Evolutionary conservation across 2,329 filamentous ascomycete genomes (phyloP).

Genomic region (Penicillium sp.): DNA sequence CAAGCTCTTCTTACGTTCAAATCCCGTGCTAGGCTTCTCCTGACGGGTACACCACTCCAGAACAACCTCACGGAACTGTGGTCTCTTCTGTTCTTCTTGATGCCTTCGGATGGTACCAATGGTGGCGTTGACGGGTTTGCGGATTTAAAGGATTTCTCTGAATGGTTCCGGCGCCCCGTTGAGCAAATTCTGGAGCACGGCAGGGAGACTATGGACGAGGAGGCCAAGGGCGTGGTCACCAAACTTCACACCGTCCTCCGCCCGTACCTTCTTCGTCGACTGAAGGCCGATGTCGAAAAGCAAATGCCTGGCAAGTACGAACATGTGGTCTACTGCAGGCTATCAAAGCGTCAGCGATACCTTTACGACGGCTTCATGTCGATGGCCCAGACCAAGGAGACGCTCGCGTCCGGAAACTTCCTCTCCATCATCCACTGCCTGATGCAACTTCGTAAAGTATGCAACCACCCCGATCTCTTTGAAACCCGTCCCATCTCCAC

Average conservation of each 20-base stretch:
- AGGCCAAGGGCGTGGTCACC: slow-evolving; percentile 84
- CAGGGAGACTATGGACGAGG: slow-evolving; percentile 88
- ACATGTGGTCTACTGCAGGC: slow-evolving; percentile 89
- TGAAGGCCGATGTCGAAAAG: slow-evolving; percentile 97
- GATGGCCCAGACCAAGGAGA: slow-evolving; percentile 82
- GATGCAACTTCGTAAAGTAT: slow-evolving; percentile 96
- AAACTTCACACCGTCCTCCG: slow-evolving; percentile 93
- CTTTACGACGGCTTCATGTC: slow-evolving; percentile 96
- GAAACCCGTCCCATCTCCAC: slow-evolving; percentile 95
- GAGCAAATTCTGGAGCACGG: slow-evolving; percentile 96
- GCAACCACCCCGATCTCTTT: slow-evolving; percentile 96
- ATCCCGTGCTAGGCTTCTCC: slow-evolving; percentile 77
- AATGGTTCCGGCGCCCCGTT: slow-evolving; percentile 92
- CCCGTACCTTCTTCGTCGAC: slow-evolving; percentile 81
- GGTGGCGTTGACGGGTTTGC: slow-evolving; percentile 87
- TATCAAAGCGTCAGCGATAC: slow-evolving; percentile 93
- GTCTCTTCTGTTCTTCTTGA: slow-evolving; percentile 94
- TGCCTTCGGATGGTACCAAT: slow-evolving; percentile 73
- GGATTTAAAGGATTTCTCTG: slow-evolving; percentile 90
- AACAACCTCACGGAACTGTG: slow-evolving; percentile 96
- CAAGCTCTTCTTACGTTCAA: slow-evolving; percentile 93
- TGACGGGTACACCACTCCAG: slow-evolving; percentile 93
- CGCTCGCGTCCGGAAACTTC: slow-evolving; percentile 88
- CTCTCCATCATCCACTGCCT: slow-evolving; percentile 97
- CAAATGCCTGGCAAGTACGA: slow-evolving; percentile 99